Evolutionary conservation across 2,329 filamentous ascomycete species (phyloP), one percentile per base, ranked within the genome.

Genomic region (Fusarium piperis): DNA sequence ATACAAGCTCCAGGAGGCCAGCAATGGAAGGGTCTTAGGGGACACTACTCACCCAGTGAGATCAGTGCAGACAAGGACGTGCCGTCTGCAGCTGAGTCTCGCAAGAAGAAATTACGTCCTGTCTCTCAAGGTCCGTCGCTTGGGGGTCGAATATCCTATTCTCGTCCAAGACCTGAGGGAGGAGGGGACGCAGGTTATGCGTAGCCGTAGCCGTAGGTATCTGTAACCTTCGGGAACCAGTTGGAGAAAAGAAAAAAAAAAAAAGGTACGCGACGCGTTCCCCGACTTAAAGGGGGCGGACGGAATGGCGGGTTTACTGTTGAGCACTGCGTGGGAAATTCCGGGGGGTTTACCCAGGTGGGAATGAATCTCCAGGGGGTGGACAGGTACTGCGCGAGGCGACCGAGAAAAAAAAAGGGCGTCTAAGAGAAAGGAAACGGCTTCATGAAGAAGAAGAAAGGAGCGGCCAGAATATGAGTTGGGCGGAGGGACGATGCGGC

Each of bases 1-100:
- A 72, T 60, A 56, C 55, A 72, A 30, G 52, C 15, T 62, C 62
- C 60, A 60, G 11, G 72, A 55, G 35, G 66, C 59, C 70, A 55
- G 60, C 44, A 48, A 59, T 59, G 38, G 26, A 38, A 61, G 53
- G 59, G 58, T 44, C 30, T 20, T 32, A 33, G 26, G 38, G 26
- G 32, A 52, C 56, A 55, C 58, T 52, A 66, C 73, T 86, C 79
- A 88, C 86, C 85, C 83, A 79, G 78, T 77, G 86, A 88, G 88
- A 89, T 86, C 88, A 90, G 87, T 82, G 85, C 88, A 90, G 88
- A 90, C 88, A 88, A 79, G 76, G 73, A 79, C 69, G 76, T 79
- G 81, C 88, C 88, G 88, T 85, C 88, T 88, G 87, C 86, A 83
- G 83, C 88, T 87, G 86, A 85, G 81, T 84, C 87, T 89, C 86